Base-by-base conservation (phyloP, 2,329 filamentous ascomycete genomes). In the Phialocephala sp. region DNA sequence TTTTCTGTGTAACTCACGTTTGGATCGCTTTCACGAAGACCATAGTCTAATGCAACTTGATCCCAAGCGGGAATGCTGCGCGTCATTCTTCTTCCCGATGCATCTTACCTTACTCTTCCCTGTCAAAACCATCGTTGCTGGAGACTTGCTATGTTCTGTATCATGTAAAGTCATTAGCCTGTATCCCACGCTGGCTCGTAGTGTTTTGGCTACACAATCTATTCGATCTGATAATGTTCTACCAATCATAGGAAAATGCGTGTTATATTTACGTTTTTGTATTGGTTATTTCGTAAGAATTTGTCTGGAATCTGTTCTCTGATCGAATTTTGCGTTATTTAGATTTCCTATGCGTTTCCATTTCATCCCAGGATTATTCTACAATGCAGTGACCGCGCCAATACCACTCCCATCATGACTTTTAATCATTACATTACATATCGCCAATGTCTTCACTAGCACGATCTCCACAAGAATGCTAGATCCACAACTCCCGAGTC, bases 401-500 rank as follows among this genome's bases (percentile, higher is more conserved):
- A 4, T 12, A 18, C 15, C 37, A n/a, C n/a, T n/a, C n/a, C 11
- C 37, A 32, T 41, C 36, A 59, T 8, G 37, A n/a, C 1, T 22
- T 39, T 41, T 14, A 18, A 18, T 39, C 22, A 20, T 59, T 59
- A 59, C 58, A 60, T 8, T 36, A 18, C 14, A 45, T 9, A 45
- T 20, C 43, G 12, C n/a, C 43, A 32, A 3, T 32, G 43, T 3
- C 45, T 5, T 22, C 6, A 22, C 24, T 54, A 54, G 50, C 50
- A 32, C 4, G 9, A 35, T 41, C 52, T 58, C 60, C 60, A 58
- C 39, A 45, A 9, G 27, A 63, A 14, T 6, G 27, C 20, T 22
- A 63, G 35, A 41, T 63, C 60, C 11, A 63, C 12, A 41, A 63
- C 47, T 9, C 39, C 60, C 2, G 52, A 45, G 14, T 58, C 60